Evolutionary conservation across 2,329 filamentous ascomycete genomes (phyloP).

Genomic region (Ploettnerulaceae sp.): DNA sequence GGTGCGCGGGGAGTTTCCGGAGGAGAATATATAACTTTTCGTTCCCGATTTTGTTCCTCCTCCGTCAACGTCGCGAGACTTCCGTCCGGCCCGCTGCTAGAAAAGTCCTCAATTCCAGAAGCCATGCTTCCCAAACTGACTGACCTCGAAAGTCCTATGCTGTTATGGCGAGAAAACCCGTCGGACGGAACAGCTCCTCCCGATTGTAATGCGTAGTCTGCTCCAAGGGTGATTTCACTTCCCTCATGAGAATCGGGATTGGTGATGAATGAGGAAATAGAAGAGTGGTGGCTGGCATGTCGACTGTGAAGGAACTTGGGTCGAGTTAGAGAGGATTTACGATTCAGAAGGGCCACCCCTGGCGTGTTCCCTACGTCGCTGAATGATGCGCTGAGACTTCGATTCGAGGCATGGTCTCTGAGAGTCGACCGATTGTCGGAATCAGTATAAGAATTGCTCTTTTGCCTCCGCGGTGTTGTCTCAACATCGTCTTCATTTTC

Average conservation of each 20-base stretch:
- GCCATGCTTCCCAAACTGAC: constrained; percentile 88
- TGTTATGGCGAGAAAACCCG: constrained; percentile 44
- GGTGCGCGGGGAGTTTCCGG: constrained; percentile 69
- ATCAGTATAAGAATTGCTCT: constrained; percentile 11
- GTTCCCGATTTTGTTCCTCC: constrained; percentile 43
- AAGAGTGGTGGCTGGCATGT: constrained; percentile 53
- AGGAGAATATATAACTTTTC: constrained; percentile 45
- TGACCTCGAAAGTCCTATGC: constrained; percentile 63
- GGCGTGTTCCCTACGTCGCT: constrained; percentile 44
- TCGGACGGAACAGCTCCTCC: constrained; percentile 64
- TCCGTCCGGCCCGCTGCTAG: constrained; percentile 37
- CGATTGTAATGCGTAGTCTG: constrained; percentile 78
- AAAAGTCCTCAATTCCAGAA: constrained; percentile 61
- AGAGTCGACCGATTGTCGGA: constrained; percentile 26
- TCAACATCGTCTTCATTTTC: constrained; percentile 24
- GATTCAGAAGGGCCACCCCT: constrained; percentile 39
- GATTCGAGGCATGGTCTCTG: constrained; percentile 35
- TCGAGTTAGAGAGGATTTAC: constrained; percentile 39
- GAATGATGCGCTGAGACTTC: constrained; percentile 29
- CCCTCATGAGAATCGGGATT: constrained; percentile 49
- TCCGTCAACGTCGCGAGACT: constrained; percentile 55
- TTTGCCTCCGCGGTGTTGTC: constrained; percentile 25
- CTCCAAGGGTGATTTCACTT: constrained; percentile 69
- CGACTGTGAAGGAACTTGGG: constrained; percentile 54
- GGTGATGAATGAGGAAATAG: constrained; percentile 53